Evolutionary conservation across 768 basidiomycete genomes (phyloP).

Genomic region (Wakefieldia striispora): DNA sequence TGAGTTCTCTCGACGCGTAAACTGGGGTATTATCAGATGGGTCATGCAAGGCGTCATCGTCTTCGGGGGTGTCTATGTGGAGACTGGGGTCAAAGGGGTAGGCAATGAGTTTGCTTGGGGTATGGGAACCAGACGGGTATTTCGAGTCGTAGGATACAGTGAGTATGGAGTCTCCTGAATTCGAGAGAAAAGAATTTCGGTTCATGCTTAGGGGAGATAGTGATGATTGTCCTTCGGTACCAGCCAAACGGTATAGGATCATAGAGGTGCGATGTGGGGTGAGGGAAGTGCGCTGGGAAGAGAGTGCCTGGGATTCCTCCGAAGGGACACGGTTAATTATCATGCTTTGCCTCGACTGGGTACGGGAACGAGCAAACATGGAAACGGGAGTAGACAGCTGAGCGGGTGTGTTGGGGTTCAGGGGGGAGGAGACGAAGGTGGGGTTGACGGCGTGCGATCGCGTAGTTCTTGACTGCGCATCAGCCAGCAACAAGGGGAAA

Average conservation of each 20-base stretch:
- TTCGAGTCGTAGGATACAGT: conserved; percentile 58
- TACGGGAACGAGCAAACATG: conserved; percentile 33
- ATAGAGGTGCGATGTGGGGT: conserved; percentile 50
- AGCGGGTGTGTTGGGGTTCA: conserved; percentile 42
- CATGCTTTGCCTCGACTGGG: conserved; percentile 40
- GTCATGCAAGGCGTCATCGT: conserved; percentile 77
- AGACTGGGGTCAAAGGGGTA: conserved; percentile 68
- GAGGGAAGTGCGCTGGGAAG: conserved; percentile 21
- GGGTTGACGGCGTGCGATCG: conserved; percentile 24
- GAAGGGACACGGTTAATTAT: conserved; percentile 44
- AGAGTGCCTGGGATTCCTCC: conserved; percentile 43
- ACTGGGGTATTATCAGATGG: conserved; percentile 37
- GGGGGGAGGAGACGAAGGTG: conserved; percentile 49
- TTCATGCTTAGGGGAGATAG: conserved; percentile 35
- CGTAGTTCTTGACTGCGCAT: conserved; percentile 14
- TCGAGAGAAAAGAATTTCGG: conserved; percentile 47
- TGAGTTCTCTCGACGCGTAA: conserved; percentile 26
- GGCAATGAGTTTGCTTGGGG: conserved; percentile 47
- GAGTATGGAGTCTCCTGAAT: conserved; percentile 50
- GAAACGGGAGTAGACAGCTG: conserved; percentile 11
- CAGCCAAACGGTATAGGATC: conserved; percentile 61
- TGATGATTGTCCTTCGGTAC: conserved; percentile 33
- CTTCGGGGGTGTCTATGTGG: conserved; percentile 59
- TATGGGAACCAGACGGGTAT: conserved; percentile 49
- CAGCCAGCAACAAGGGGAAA: conserved; percentile 27